Evolutionary conservation across 164 flowering plant genomes (phyloP), one percentile per base, ranked within the genome.

Genomic region (Nelumbo lutea): DNA sequence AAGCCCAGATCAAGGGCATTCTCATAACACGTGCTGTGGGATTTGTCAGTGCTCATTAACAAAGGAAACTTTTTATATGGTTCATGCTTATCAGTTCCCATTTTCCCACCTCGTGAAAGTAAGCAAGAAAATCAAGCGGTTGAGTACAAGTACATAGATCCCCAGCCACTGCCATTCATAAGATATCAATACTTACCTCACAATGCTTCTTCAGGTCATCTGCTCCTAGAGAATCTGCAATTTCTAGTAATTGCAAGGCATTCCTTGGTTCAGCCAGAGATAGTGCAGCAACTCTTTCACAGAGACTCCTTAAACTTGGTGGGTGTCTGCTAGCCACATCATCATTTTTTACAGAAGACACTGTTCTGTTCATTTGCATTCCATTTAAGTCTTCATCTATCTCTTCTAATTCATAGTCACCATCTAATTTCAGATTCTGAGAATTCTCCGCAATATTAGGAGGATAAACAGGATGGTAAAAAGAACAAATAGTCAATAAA

Each of bases 181-280:
- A 69, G 10, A 40, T 46, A 11, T 56, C 55, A 48, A 59, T 1
- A 9, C 53, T 57, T 83, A 96, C 98, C 97, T 90, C 96, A 69
- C 99, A 96, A 45, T 90, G 88, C 78, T 77, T 87, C 78, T 79
- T 84, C 72, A 96, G 77, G 70, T 82, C 86, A 76, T 88, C 86
- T 57, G 97, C 98, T 61, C 79, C 93, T 66, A 96, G 79, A 67
- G 97, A 80, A 85, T 93, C 98, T 4, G 98, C 93, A 84, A 96
- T 90, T 78, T 96, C 99, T 63, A 96, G 95, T 65, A 96, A 72
- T 59, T 88, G 93, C 39, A 96, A 59, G 60, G 90, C 82, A 82
- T 86, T 96, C 62, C 89, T 83, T 45, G 98, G 99, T 77, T 93
- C 99, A 70, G 91, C 91, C 44, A 96, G 68, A 80, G 68, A 79